A percentile compares a stretch with the other conserved stretches of the same genome.
phyloP scores from a whole-genome alignment of 441 rosid species.

The Erysimum pusillum region DNA sequence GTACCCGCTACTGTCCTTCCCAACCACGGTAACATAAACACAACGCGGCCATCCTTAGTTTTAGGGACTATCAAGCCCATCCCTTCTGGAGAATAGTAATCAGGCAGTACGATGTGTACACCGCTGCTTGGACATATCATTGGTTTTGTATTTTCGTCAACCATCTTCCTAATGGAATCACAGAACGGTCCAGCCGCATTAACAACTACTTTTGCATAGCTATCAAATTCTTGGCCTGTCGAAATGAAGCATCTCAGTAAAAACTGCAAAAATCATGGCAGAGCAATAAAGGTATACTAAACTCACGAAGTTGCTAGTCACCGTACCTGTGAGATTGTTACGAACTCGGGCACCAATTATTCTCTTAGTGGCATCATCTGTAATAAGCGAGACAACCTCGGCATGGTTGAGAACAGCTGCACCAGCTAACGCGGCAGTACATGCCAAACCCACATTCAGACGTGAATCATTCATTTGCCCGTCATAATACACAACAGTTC shows the following conservation, averaged over 20 bases:
- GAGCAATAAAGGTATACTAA: constrained; percentile 16
- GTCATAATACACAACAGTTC: constrained; percentile 93
- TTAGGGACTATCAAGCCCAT: constrained; percentile 99
- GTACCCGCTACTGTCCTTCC: constrained; percentile 98
- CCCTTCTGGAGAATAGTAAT: constrained; percentile 97
- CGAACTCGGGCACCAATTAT: constrained; percentile 83
- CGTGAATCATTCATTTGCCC: constrained; percentile 99
- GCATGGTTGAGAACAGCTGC: constrained; percentile 95
- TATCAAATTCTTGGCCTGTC: constrained; percentile 82
- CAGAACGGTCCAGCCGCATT: constrained; percentile 98
- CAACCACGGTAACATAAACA: constrained; percentile 97
- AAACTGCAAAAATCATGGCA: constrained; percentile 5
- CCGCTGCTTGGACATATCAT: constrained; percentile 98
- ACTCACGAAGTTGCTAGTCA: constrained; percentile 16
- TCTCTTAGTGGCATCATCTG: constrained; percentile 65
- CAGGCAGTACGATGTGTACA: constrained; percentile 92
- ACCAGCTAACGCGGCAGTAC: constrained; percentile 91
- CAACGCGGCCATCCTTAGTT: constrained; percentile 96
- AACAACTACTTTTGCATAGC: constrained; percentile 88
- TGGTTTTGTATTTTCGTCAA: constrained; percentile 63
- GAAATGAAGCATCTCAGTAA: constrained; percentile 26
- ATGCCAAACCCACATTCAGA: constrained; percentile 86
- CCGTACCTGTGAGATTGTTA: constrained; percentile 78
- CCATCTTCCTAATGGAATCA: constrained; percentile 89
- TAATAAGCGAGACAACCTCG: constrained; percentile 80